Conservation (phyloP, 208 protist species). For the Acanthamoeba royreba region DNA sequence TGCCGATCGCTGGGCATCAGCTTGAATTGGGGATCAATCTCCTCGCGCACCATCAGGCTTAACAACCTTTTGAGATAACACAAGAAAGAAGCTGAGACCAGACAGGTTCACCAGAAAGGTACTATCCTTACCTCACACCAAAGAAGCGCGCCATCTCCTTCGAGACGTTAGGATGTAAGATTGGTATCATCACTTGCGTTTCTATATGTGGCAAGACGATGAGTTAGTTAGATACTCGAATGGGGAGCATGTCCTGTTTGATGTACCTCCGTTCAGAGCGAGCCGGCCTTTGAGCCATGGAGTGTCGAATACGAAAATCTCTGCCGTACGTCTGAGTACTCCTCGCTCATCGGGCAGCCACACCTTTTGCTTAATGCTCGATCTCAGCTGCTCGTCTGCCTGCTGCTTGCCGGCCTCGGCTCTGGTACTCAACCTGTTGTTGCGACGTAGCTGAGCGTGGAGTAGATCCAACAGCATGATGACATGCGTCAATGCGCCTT, state of each 20-base stretch:
- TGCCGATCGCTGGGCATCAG: background rate
- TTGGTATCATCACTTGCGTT: background rate
- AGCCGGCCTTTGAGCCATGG: slow-evolving; percentile 30
- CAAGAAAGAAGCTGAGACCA: too few relatives aligned
- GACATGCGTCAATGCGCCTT: background rate
- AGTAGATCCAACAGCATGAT: slow-evolving; percentile 4
- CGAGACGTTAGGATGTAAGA: background rate
- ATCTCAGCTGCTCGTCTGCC: background rate
- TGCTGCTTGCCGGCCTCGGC: background rate
- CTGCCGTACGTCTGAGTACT: background rate
- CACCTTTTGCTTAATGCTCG: background rate
- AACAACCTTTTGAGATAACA: too few relatives aligned
- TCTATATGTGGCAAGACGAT: too few relatives aligned
- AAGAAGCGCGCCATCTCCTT: slow-evolving; percentile 11
- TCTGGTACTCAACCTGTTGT: background rate
- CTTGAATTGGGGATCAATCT: background rate
- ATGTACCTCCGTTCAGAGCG: background rate
- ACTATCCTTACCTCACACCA: background rate
- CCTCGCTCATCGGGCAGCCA: slow-evolving; percentile 7
- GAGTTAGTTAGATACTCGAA: too few relatives aligned
- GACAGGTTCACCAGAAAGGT: too few relatives aligned
- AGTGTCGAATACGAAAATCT: background rate
- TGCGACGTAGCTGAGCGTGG: background rate
- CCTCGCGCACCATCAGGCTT: background rate
- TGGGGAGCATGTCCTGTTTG: background rate